phyloP scores from a whole-genome alignment of 1,284 basidiomycete species.

The Chiua sp. region DNA sequence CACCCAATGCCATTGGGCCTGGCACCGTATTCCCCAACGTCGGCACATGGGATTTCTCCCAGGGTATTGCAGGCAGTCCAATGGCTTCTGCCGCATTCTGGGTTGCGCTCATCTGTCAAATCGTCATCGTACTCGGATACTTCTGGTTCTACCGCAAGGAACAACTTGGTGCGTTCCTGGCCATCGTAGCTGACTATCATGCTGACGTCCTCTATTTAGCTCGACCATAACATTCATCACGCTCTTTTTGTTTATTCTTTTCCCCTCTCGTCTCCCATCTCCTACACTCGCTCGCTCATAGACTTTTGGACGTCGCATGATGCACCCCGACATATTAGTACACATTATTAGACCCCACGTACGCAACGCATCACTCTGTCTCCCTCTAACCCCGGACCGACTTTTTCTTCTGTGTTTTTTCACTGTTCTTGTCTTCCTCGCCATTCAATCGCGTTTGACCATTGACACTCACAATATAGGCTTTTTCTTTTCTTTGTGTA shows the following conservation, averaged over 20 bases:
- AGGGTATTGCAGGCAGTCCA: constrained; percentile 74
- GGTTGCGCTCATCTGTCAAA: constrained; percentile 80
- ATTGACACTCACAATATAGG: neutral
- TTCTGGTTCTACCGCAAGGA: constrained; percentile 95
- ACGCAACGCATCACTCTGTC: neutral
- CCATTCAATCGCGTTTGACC: no score
- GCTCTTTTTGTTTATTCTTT: neutral
- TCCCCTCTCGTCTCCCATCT: neutral
- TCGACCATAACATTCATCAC: constrained; percentile 39
- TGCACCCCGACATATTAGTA: neutral
- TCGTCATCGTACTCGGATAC: constrained; percentile 89
- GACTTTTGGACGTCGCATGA: neutral
- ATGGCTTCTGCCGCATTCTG: constrained; percentile 86
- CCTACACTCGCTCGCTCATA: neutral
- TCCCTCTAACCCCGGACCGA: neutral
- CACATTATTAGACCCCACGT: neutral
- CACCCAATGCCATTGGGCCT: constrained; percentile 83
- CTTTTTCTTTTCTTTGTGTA: neutral
- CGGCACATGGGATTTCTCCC: constrained; percentile 83
- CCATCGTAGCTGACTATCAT: neutral
- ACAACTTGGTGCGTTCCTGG: constrained; percentile 64
- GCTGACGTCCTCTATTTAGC: constrained; percentile 29
- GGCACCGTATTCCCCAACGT: constrained; percentile 92
- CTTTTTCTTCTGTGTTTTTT: neutral
- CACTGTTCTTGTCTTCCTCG: no score